phyloP scores from a whole-genome alignment of 108 stramenopile genomes.

The Aurantiochytrium sp. region DNA sequence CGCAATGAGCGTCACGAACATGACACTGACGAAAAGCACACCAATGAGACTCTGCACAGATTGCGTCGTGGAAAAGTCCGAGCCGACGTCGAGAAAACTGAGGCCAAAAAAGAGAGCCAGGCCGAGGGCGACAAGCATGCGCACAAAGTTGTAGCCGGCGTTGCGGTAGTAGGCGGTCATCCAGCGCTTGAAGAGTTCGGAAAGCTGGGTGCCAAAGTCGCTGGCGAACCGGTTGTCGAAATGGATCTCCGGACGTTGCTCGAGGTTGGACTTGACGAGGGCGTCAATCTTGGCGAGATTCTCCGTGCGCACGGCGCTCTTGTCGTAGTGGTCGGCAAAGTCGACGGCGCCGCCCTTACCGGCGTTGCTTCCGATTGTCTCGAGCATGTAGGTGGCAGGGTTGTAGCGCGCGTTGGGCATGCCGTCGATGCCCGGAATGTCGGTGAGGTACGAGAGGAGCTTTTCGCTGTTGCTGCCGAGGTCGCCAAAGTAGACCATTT shows the following conservation, averaged over 20 bases:
- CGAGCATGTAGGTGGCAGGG: neutral
- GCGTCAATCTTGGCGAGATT: neutral
- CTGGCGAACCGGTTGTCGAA: neutral
- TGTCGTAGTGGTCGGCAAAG: neutral
- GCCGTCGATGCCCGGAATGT: constrained; percentile 13
- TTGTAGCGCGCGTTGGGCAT: neutral
- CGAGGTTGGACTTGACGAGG: neutral
- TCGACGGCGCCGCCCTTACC: neutral
- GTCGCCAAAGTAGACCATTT: constrained; percentile 46
- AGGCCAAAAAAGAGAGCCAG: constrained; percentile 21
- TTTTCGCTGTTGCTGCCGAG: constrained; percentile 58
- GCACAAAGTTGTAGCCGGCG: neutral
- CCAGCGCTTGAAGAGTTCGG: neutral
- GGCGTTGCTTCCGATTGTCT: neutral
- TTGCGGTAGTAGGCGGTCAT: neutral
- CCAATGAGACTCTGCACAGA: neutral
- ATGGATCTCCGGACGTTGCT: constrained; percentile 46
- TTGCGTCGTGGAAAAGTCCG: neutral
- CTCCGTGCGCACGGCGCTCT: neutral
- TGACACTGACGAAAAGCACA: neutral
- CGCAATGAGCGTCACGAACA: constrained; percentile 35
- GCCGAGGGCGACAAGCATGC: neutral
- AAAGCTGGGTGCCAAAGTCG: constrained; percentile 1
- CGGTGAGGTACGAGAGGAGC: constrained; percentile 64
- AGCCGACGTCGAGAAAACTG: neutral